Evolutionary conservation across 495 filamentous ascomycete species (phyloP), one percentile per base, ranked within the genome.

Genomic region (Penicillium canescens): DNA sequence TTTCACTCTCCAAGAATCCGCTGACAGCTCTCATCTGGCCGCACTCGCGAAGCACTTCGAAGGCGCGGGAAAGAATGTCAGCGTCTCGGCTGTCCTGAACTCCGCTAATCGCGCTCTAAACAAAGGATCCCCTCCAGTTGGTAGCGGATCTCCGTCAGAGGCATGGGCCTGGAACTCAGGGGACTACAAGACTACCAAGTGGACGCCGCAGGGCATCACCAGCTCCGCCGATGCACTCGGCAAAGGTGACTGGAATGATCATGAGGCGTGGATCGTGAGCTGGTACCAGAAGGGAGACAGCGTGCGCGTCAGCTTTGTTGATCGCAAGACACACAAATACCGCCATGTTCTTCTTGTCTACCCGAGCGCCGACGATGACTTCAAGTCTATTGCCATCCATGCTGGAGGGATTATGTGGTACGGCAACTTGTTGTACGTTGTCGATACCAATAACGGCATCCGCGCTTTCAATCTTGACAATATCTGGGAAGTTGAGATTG

Each of bases 121-220:
- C 42, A 63, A 53, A 46, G 53, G 52, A 6, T 45, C 45, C 2
- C 56, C 56, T 1, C 23, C 56, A 1, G 48, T 54, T 20, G 57
- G 63, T 34, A 64, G 48, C 33, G 59, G 58, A 21, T 60, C 65
- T 55, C 63, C 69, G 24, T 21, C 49, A n/a, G 62, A 62, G 18
- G 26, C 62, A 12, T 66, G 61, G 56, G 42, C 35, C 21, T 62
- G 59, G 55, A 62, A 67, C 38, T 63, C 63, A 26, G 64, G 73
- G 37, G 73, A 76, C 36, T 43, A 57, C 38, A 51, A 61, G 41
- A 74, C 69, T 0, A 46, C 46, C 3, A 66, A 69, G 50, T 76
- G 72, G 73, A 52, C 63, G 26, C 73, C 73, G 0, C 73, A 76
- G 42, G 73, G 73, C 1, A 67, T 76, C 13, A 68, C 63, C 24